phyloP scores from a whole-genome alignment of 768 basidiomycete genomes.

The Trametes gibbosa region DNA sequence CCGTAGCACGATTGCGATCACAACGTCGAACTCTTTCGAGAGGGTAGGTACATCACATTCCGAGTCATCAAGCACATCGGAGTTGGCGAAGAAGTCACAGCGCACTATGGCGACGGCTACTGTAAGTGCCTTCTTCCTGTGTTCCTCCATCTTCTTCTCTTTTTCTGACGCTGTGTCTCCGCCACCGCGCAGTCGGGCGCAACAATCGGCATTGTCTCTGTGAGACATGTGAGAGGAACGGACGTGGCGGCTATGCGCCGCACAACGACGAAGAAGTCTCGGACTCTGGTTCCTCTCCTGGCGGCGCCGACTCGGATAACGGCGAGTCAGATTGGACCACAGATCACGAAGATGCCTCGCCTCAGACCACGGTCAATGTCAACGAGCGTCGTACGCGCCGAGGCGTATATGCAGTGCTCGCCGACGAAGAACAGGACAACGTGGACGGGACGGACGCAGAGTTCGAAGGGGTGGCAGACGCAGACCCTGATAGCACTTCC shows the following conservation, averaged over 20 bases:
- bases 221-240: constrained; percentile 79
- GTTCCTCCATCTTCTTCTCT: constrained; percentile 4
- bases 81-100: constrained; percentile 84
- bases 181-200: constrained; percentile 49
- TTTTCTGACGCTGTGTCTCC: constrained; percentile 21
- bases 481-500: constrained; percentile 46
- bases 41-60: constrained; percentile 88
- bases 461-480: constrained; percentile 46
- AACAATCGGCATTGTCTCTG: constrained; percentile 78
- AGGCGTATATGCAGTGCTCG: constrained; percentile 72
- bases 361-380: constrained; percentile 49
- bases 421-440: constrained; percentile 55
- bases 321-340: constrained; percentile 25
- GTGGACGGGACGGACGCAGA: constrained; percentile 48
- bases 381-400: constrained; percentile 80
- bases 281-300: constrained; percentile 35
- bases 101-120: constrained; percentile 88
- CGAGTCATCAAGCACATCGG: constrained; percentile 75
- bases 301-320: constrained; percentile 40
- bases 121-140: constrained; percentile 50
- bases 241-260: constrained; percentile 69
- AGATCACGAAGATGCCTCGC: constrained; percentile 28
- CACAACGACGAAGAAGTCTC: constrained; percentile 50
- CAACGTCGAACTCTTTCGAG: constrained; percentile 85
- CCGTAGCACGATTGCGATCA: constrained; percentile 84